A percentile compares a stretch with the other conserved stretches of the same genome.
phyloP scores from a whole-genome alignment of 192 early-diverging fungal genomes.

The Gigaspora rosea region DNA sequence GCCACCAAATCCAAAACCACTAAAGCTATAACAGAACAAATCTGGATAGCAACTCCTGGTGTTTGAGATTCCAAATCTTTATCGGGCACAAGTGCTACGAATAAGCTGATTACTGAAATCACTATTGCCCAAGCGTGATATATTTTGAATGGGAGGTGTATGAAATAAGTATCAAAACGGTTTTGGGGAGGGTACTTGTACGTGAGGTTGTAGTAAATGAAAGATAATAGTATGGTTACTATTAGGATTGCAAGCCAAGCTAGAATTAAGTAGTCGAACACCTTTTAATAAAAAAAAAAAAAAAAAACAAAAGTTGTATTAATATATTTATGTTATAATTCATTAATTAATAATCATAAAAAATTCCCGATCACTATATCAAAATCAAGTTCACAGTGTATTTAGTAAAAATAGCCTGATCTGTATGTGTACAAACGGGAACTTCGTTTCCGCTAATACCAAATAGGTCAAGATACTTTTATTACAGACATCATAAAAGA shows the following conservation, averaged over 20 bases:
- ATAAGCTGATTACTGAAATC: not conserved
- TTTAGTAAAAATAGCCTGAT: no score
- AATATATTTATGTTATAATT: not conserved
- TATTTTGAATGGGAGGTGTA: not conserved
- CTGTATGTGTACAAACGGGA: no score
- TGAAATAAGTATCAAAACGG: not conserved
- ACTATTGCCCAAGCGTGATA: not conserved
- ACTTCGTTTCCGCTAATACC: no score
- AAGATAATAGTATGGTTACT: not conserved
- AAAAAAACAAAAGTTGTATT: not conserved
- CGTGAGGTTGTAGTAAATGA: not conserved
- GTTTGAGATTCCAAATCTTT: not conserved
- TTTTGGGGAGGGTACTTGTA: not conserved
- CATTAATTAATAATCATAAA: no score
- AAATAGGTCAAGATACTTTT: no score
- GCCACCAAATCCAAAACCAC: not conserved
- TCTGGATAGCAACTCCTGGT: not conserved
- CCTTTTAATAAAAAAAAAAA: not conserved
- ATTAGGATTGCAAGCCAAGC: not conserved
- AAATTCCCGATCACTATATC: no score
- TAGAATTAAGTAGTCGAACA: not conserved
- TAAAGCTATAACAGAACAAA: not conserved
- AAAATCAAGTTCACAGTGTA: no score
- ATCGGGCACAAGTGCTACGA: not conserved
- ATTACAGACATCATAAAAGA: not conserved